Conservation (phyloP, 2,329 filamentous ascomycete species). For the Penicillium sclerotiorum region DNA sequence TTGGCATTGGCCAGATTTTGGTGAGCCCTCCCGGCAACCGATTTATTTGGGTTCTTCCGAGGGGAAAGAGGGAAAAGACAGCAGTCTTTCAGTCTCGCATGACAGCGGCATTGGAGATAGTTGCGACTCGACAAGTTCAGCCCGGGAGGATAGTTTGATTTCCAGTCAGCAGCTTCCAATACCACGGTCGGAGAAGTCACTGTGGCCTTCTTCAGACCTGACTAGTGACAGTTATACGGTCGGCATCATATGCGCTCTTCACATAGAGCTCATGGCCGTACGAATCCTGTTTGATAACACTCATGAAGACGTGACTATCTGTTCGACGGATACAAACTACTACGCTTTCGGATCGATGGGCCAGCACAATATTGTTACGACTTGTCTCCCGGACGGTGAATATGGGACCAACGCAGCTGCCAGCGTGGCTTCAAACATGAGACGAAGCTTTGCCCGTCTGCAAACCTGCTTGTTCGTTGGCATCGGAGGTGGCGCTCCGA, state of each 20-base stretch:
- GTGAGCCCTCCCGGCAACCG: slow-evolving; percentile 7
- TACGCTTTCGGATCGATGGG: slow-evolving; percentile 31
- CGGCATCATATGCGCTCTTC: background rate
- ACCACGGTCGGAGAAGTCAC: too few species aligned
- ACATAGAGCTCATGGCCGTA: background rate
- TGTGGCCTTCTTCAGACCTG: background rate
- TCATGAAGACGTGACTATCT: slow-evolving; percentile 9
- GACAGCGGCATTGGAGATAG: background rate
- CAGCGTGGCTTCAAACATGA: slow-evolving; percentile 23
- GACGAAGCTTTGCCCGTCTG: slow-evolving; percentile 23
- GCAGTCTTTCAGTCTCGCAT: background rate
- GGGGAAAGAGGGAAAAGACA: background rate
- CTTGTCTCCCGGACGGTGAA: slow-evolving; percentile 25
- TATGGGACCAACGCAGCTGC: slow-evolving; percentile 27
- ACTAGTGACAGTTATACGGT: background rate
- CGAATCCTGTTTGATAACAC: slow-evolving; percentile 21
- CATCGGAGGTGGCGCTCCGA: slow-evolving; percentile 31
- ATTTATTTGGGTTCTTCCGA: too few species aligned
- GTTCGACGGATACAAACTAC: slow-evolving; percentile 23
- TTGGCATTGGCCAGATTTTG: slow-evolving; percentile 1
- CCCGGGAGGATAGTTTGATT: background rate
- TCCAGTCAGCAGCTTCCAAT: background rate
- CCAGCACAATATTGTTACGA: slow-evolving; percentile 27
- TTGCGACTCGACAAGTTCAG: background rate
- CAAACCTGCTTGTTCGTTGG: slow-evolving; percentile 30